Evolutionary conservation across 495 filamentous ascomycete species (phyloP).

Genomic region (Neurospora cerealis): DNA sequence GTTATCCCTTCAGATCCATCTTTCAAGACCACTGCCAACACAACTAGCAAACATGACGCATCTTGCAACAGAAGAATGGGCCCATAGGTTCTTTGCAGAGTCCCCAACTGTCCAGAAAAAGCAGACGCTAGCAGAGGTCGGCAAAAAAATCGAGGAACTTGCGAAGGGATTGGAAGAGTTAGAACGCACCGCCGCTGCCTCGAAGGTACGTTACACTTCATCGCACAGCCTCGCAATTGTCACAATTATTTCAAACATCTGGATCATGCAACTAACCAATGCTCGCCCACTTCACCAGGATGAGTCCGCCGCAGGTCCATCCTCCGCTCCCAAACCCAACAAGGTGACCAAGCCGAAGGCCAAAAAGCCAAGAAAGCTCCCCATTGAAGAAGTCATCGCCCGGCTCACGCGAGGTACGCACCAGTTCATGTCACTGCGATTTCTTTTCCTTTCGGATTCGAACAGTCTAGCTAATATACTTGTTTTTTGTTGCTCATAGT

Average conservation of each 20-base stretch:
- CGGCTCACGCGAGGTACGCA: background rate
- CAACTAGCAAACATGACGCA: too few relatives aligned
- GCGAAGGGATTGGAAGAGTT: background rate
- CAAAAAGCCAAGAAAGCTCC: background rate
- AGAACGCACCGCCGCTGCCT: background rate
- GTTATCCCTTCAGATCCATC: too few relatives aligned
- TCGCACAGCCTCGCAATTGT: background rate
- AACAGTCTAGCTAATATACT: background rate
- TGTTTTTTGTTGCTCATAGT: background rate
- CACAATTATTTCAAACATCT: background rate
- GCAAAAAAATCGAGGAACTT: background rate
- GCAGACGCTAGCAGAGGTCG: background rate
- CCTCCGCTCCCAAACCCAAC: background rate
- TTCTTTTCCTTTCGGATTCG: background rate
- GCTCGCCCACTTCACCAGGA: background rate
- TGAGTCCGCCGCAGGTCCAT: background rate
- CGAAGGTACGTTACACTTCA: background rate
- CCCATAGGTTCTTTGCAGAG: too few relatives aligned
- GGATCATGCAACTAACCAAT: background rate
- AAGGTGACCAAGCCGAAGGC: background rate
- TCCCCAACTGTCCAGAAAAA: too few relatives aligned
- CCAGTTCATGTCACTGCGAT: background rate
- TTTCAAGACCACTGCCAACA: too few relatives aligned
- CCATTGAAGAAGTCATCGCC: background rate
- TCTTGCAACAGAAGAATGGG: too few relatives aligned